Base-by-base conservation (phyloP, 495 filamentous ascomycete species). In the Penicillium atrosanguineum region DNA sequence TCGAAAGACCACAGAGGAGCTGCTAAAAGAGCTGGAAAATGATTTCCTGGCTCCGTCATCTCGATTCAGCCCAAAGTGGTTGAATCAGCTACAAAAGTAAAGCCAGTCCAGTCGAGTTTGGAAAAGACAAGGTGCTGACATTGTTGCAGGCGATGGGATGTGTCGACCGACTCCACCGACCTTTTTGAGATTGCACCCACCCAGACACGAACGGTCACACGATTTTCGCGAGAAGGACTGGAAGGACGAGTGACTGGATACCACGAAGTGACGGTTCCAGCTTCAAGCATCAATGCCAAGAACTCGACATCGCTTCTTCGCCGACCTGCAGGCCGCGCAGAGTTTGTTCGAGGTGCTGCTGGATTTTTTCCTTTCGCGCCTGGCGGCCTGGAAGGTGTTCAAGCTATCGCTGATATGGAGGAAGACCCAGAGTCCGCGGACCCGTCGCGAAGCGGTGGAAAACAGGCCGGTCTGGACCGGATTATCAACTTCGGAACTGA, bases 321-420 rank as follows among this genome's bases (percentile, higher is more conserved):
- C 37, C 94, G 94, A 60, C 93, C 93, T 23, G 94, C 92, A 37
- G 84, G 82, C 52, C 83, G 89, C 57, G 90, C 89, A 36, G 92
- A 97, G 46, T 96, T 97, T 67, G 92, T 98, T 19, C 81, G 94
- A n/a, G 94, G 94, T 15, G 91, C 88, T 18, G 89, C 92, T 19
- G 95, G 94, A 0, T 97, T 96, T 73, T 94, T 96, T 55, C 94
- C 94, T 4, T 98, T 98, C 63, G 87, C 90, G 1, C 95, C 95
- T 1, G 94, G 95, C 42, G 94, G 94, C 5, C 66, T 97, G 31
- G 94, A 97, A 48, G 84, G 85, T 5, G 84, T 96, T n/a, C 86
- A 92, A 63, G 86, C 89, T 11, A 78, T 89, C 15, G 88, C 89
- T 44, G 87, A 82, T 3, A 64, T 88, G 39, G 91, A 95, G 61